Evolutionary conservation across 352 stramenopile genomes (phyloP), one percentile per base, ranked within the genome.

Genomic region (Phytophthora hybrid): DNA sequence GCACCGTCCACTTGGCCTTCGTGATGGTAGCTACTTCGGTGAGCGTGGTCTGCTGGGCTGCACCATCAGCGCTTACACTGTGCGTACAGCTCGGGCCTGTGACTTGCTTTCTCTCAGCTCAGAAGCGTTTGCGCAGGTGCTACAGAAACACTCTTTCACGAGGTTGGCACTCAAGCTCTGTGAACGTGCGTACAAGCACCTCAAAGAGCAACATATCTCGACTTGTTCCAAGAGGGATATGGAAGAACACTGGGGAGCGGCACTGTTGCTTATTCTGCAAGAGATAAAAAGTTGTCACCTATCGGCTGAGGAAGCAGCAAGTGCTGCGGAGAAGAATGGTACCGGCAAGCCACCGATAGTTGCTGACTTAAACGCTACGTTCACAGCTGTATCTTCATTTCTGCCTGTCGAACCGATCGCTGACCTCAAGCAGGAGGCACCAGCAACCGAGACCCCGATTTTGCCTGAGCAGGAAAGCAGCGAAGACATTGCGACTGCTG

Each of bases 21-120:
- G 69, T 10, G 64, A 71, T 18, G 84, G 82, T 2, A 77, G 81
- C 49, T 89, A 70, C 59, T 90, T 92, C 23, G 82, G 84, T 16
- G 79, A 92, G 44, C 66, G 71, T 13, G 83, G 83, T 2, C 56
- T 92, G 41, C 76, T 92, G 0, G 78, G 76, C 1, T 84, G 80
- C 29, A 71, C 81, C 0, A 77, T 88, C 32, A 81, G 77, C 37
- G 52, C 54, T 6, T 78, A 66, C 54, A 79, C 77, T 0, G 75
- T 88, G 29, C 65, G 60, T 18, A 68, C 65, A 2, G 66, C 73
- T 10, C 71, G 71, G 16, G 66, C 71, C 2, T 78, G 71, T 32
- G 71, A 78, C 55, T 19, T 78, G 46, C 44, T 78, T 11, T 67
- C 59, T 5, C 57, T 86, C 19, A 73, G 59, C 4, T 74, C 76